Evolutionary conservation across 2,329 filamentous ascomycete species (phyloP).

Genomic region (Calonectria honghensis): DNA sequence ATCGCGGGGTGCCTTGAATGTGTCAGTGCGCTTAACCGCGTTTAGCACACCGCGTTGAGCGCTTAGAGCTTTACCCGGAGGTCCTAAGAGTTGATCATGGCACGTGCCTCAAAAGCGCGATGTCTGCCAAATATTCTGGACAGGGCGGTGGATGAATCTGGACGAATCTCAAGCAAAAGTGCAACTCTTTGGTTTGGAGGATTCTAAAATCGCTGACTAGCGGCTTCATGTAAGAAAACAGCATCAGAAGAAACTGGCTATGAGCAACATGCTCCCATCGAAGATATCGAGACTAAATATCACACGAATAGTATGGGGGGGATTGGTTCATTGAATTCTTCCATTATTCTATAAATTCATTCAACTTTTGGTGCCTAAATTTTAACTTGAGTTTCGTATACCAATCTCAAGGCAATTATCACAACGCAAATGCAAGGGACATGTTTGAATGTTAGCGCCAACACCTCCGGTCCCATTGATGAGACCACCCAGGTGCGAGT

Average conservation of each 20-base stretch:
- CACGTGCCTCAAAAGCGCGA: not conserved
- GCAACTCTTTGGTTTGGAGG: too few relatives aligned
- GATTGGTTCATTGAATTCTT: constrained; percentile 7
- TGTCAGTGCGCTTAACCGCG: constrained; percentile 29
- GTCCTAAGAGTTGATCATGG: not conserved
- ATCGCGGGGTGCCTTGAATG: constrained; percentile 39
- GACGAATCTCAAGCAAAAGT: too few relatives aligned
- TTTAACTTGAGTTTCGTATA: constrained; percentile 8
- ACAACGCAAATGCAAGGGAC: constrained; percentile 7
- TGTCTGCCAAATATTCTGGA: too few relatives aligned
- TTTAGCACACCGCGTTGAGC: constrained; percentile 11
- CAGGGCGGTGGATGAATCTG: too few relatives aligned
- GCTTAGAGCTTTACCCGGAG: not conserved
- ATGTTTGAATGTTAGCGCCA: constrained; percentile 47
- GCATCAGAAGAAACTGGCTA: not conserved
- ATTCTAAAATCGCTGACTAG: not conserved
- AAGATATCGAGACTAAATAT: not conserved
- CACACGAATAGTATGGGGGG: not conserved
- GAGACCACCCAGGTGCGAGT: constrained; percentile 59
- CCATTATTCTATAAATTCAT: constrained; percentile 32
- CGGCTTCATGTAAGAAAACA: not conserved
- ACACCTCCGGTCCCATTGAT: constrained; percentile 14
- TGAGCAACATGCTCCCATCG: not conserved
- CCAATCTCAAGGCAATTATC: constrained; percentile 24
- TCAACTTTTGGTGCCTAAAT: constrained; percentile 16